phyloP scores from a whole-genome alignment of 495 filamentous ascomycete genomes.

The Pyrenopolyporus hunteri region DNA sequence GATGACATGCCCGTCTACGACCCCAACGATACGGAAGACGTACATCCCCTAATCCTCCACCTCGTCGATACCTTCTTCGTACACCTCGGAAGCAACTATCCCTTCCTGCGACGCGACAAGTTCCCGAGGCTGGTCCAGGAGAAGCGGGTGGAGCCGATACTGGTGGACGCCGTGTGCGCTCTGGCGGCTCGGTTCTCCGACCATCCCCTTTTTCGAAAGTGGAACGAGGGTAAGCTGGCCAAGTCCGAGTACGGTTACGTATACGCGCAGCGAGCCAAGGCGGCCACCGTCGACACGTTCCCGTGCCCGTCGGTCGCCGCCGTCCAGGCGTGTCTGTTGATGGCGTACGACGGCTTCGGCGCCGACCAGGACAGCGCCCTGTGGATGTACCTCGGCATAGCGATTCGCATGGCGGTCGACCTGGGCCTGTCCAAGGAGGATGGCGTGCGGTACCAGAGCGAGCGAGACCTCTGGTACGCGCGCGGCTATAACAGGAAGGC shows the following conservation, averaged over 20 bases:
- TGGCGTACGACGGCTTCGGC: conserved; percentile 87
- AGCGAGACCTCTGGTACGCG: conserved; percentile 56
- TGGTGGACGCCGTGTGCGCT: conserved; percentile 86
- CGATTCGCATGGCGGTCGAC: conserved; percentile 86
- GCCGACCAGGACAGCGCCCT: conserved; percentile 84
- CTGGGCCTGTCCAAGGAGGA: conserved; percentile 80
- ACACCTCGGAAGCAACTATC: conserved; percentile 81
- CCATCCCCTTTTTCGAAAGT: conserved; percentile 64
- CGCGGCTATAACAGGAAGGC: conserved; percentile 45
- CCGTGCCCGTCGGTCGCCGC: conserved; percentile 78
- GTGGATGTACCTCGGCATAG: conserved; percentile 88
- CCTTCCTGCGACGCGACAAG: conserved; percentile 72
- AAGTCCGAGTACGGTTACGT: conserved; percentile 70
- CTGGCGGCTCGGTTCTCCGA: conserved; percentile 81
- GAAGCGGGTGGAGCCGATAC: conserved; percentile 79
- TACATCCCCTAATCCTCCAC: conserved; percentile 73
- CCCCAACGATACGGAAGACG: conserved; percentile 66
- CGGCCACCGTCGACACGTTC: conserved; percentile 74
- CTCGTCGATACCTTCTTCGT: conserved; percentile 78
- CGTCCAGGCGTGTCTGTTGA: conserved; percentile 77
- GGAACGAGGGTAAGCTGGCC: conserved; percentile 58
- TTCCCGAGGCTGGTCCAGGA: conserved; percentile 75
- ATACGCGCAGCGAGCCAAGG: conserved; percentile 79
- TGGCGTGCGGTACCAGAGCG: conserved; percentile 72
- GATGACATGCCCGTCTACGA: conserved; percentile 83